Base-by-base conservation (phyloP, 73 alveolate species). In the Paraurostyla sp. region DNA sequence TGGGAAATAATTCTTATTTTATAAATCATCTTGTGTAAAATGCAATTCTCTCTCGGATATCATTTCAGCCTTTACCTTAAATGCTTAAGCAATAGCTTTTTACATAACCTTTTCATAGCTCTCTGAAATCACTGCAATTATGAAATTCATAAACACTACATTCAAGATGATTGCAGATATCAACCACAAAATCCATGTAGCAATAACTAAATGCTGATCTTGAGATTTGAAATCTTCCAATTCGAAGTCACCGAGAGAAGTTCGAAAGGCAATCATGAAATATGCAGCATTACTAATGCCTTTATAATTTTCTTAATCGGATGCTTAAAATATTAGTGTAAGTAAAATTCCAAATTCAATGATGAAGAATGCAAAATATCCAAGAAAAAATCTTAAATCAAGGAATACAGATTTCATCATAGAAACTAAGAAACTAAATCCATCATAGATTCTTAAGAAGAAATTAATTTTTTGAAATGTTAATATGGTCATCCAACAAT, bases 391-490 rank as follows among this genome's bases (percentile, higher is more conserved):
- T 43, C 27, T 36, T 2, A 69, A 11, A 25, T 69, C 85, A 4
- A 11, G 3, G 65, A 69, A 40, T 36, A 69, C 85, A 35, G 32
- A 25, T 7, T 6, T 6, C 7, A 69, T 3, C 85, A 69, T 69
- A 3, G 15, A 43, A 2, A 69, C 85, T 27, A 69, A 40, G 69
- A 36, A 69, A 23, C 85, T 42, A 38, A 69, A 69, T 41, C 85
- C 85, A 40, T 36, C 69, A 15, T 9, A 69, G 40, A 69, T 69
- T 18, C 85, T 36, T 36, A 69, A 3, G 36, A 69, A 69, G 36
- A 9, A 69, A 40, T 20, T 9, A 13, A 43, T 4, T 43, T 69
- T 69, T 2, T 35, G 4, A 36, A 69, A 41, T 4, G 42, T 23
- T 36, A 69, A 40, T 7, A 69, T 4, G 11, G 40, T 40, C 4